Base-by-base conservation (phyloP, 495 filamentous ascomycete species). In the Cryomyces minteri region DNA sequence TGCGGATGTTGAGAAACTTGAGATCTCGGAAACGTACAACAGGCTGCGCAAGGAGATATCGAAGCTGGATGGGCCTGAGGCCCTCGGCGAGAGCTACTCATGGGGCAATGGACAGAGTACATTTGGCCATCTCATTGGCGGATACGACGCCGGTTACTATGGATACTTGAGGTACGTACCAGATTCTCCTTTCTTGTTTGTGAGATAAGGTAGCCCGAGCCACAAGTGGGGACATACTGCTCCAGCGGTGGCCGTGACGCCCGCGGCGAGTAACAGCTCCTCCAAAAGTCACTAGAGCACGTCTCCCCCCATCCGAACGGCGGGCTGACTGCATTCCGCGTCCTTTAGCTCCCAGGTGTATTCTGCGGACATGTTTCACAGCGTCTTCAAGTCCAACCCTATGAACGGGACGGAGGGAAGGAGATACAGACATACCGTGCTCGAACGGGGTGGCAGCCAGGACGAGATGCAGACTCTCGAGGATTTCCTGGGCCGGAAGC, bases 301-400 rank as follows among this genome's bases (percentile, higher is more conserved):
- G 18, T 25, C 2, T 25, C 2, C 2, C 18, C 1, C 18, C 18
- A 25, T 25, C 18, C 18, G 18, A 25, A 25, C 18, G 18, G 18
- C 18, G 18, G 18, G 18, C 18, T 25, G 18, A 25, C 2, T 25
- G 18, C 18, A 25, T 25, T 25, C 18, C 18, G 18, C 18, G 18
- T 25, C 18, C 18, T 25, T 2, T 25, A 64, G 61, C 28, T 59
- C 51, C n/a, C 60, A 84, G 59, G 82, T 84, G 40, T 84, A 82
- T 62, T 76, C 72, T 8, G 67, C 73, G 31, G 82, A 87, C 57
- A 87, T 87, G 81, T 87, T 87, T 64, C 77, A 81, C 58, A 66
- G 70, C 0, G 72, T 74, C n/a, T 87, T 87, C 62, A 77, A 76
- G 64, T 64, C 66, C 47, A 63, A 82, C 51, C 81, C 82, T 0